A percentile compares a stretch with the other conserved stretches of the same genome.
Evolutionary conservation across 1,284 basidiomycete genomes (phyloP).

Genomic region (Moesziomyces sp.): DNA sequence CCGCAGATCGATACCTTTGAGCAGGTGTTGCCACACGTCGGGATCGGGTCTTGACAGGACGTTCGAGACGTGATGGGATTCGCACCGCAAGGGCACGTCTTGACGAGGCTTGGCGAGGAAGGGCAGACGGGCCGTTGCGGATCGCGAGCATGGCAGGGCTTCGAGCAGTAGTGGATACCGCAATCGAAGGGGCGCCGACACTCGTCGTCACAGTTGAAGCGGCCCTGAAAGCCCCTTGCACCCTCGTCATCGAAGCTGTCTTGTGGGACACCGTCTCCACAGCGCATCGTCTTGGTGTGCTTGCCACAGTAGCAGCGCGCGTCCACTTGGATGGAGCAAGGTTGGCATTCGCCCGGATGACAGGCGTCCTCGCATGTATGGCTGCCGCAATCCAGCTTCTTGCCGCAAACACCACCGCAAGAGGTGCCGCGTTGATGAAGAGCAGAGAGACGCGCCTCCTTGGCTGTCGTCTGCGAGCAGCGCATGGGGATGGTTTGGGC

Average conservation of each 20-base stretch:
- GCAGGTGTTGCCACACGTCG: constrained; percentile 57
- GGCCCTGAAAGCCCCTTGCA: constrained; percentile 35
- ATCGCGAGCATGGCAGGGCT: constrained; percentile 55
- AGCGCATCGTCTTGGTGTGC: constrained; percentile 51
- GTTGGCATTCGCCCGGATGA: constrained; percentile 58
- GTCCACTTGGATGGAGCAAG: constrained; percentile 43
- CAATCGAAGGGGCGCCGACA: constrained; percentile 59
- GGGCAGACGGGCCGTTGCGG: constrained; percentile 47
- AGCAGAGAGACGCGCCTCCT: constrained; percentile 27
- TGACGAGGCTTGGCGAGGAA: constrained; percentile 48
- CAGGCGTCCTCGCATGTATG: constrained; percentile 57
- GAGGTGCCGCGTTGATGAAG: constrained; percentile 49
- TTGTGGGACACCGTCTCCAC: constrained; percentile 52
- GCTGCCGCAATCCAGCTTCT: constrained; percentile 57
- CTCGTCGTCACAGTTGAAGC: constrained; percentile 49
- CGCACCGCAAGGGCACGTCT: constrained; percentile 63
- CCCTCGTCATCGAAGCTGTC: constrained; percentile 33
- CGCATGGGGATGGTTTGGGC: constrained; percentile 51
- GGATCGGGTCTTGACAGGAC: constrained; percentile 59
- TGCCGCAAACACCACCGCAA: constrained; percentile 58
- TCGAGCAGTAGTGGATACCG: constrained; percentile 56
- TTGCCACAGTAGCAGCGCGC: constrained; percentile 63
- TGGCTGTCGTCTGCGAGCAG: constrained; percentile 58
- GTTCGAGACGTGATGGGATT: constrained; percentile 36
- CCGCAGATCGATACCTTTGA: constrained; percentile 51